Evolutionary conservation across 768 basidiomycete genomes (phyloP).

Genomic region (Lactarius hatsudake): DNA sequence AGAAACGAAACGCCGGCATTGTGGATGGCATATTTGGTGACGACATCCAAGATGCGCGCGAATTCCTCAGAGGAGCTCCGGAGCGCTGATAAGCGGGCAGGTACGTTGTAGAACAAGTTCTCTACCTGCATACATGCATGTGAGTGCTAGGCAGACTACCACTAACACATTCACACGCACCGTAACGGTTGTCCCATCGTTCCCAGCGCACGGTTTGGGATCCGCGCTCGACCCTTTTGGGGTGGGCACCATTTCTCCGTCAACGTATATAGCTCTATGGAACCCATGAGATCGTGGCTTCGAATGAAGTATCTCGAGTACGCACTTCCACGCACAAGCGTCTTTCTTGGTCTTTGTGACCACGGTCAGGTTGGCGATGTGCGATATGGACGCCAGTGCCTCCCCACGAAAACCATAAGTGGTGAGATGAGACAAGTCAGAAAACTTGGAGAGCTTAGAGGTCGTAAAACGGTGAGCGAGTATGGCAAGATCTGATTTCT

Average conservation of each 20-base stretch:
- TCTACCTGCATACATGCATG: slow-evolving; percentile 62
- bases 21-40: slow-evolving; percentile 92
- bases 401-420: slow-evolving; percentile 98
- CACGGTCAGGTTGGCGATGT: slow-evolving; percentile 85
- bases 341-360: slow-evolving; percentile 86
- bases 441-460: slow-evolving; percentile 83
- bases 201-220: slow-evolving; percentile 89
- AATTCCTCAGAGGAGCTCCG: slow-evolving; percentile 89
- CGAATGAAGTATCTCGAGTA: slow-evolving; percentile 11
- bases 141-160: neutral
- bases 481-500: slow-evolving; percentile 88
- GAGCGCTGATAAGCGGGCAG: slow-evolving; percentile 81
- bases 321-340: slow-evolving; percentile 91
- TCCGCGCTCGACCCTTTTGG: slow-evolving; percentile 72
- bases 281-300: neutral
- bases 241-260: slow-evolving; percentile 67
- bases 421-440: slow-evolving; percentile 76
- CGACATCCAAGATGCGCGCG: slow-evolving; percentile 82
- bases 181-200: slow-evolving; percentile 87
- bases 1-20: slow-evolving; percentile 85
- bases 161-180: slow-evolving; percentile 41
- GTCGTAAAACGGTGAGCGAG: slow-evolving; percentile 95
- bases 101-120: slow-evolving; percentile 92
- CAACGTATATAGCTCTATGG: slow-evolving; percentile 48
- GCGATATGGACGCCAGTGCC: slow-evolving; percentile 93